phyloP scores from a whole-genome alignment of 2,329 filamentous ascomycete genomes.

The Exophiala bonariae region DNA sequence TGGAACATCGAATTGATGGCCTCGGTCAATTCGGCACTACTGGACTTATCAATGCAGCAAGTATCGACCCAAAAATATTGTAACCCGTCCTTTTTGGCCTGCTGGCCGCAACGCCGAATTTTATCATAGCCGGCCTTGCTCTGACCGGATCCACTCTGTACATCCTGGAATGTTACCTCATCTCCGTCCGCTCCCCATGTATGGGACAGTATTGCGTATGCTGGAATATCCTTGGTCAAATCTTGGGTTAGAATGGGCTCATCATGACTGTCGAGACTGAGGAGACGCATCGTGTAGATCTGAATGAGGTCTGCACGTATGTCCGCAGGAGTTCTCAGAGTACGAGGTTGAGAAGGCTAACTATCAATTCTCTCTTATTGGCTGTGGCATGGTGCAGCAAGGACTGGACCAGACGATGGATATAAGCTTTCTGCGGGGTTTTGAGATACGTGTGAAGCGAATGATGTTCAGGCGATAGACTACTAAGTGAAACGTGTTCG shows the following conservation, averaged over 20 bases:
- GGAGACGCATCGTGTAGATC: conserved; percentile 10
- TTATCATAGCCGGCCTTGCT: conserved; percentile 10
- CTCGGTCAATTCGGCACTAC: conserved; percentile 24
- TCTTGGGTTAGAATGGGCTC: conserved; percentile 7
- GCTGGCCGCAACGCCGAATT: conserved; percentile 13
- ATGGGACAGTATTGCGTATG: conserved; percentile 18
- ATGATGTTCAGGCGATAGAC: too few species aligned
- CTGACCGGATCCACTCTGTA: neutral
- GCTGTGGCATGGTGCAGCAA: too few species aligned
- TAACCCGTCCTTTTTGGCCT: conserved; percentile 8
- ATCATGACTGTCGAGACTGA: conserved; percentile 2
- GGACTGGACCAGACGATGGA: too few species aligned
- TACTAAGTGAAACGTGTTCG: too few species aligned
- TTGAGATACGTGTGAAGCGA: too few species aligned
- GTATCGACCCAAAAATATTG: conserved; percentile 31
- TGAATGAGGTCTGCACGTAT: too few species aligned
- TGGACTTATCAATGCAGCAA: conserved; percentile 30
- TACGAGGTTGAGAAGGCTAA: too few species aligned
- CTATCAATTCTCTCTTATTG: too few species aligned
- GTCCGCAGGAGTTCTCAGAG: too few species aligned
- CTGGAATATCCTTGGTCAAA: conserved; percentile 1
- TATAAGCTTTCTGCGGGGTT: too few species aligned
- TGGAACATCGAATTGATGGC: conserved; percentile 28
- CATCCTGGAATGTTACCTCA: conserved; percentile 6
- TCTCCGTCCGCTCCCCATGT: conserved; percentile 8